Evolutionary conservation across 2,329 filamentous ascomycete genomes (phyloP).

Genomic region (Pestalotiopsis sp.): DNA sequence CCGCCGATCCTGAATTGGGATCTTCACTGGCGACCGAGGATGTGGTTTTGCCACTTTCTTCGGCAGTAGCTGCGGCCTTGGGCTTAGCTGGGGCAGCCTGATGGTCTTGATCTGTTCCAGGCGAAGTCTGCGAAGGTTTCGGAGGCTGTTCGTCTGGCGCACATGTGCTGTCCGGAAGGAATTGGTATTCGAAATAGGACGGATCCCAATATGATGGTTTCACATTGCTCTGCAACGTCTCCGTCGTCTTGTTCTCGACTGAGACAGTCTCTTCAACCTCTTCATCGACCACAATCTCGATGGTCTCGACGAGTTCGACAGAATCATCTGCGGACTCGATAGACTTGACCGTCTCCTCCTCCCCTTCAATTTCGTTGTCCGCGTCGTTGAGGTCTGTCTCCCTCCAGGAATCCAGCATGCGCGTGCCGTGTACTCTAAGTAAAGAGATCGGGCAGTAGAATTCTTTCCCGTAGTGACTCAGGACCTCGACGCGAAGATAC

Average conservation of each 20-base stretch:
- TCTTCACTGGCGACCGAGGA: constrained; percentile 16
- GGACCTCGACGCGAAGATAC: constrained; percentile 87
- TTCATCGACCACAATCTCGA: constrained; percentile 20
- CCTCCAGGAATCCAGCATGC: constrained; percentile 92
- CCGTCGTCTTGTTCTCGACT: constrained; percentile 20
- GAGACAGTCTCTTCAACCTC: constrained; percentile 23
- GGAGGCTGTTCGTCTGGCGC: constrained; percentile 15
- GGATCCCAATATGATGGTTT: constrained; percentile 26
- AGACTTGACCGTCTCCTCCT: constrained; percentile 39
- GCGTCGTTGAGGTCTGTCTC: constrained; percentile 64
- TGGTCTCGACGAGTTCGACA: constrained; percentile 21
- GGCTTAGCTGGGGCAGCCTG: constrained; percentile 14
- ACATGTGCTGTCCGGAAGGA: constrained; percentile 20
- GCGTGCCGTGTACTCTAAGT: constrained; percentile 89
- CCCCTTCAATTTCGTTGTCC: constrained; percentile 59
- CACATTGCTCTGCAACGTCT: constrained; percentile 23
- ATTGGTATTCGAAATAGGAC: constrained; percentile 27
- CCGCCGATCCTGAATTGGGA: constrained; percentile 15
- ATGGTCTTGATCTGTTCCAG: constrained; percentile 11
- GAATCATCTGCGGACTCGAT: constrained; percentile 32
- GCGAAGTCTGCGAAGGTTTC: constrained; percentile 12
- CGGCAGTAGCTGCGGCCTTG: constrained; percentile 16
- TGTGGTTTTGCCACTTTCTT: constrained; percentile 13
- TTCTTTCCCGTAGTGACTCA: constrained; percentile 93
- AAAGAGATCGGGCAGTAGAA: constrained; percentile 95